Conservation (phyloP, 2,329 filamentous ascomycete genomes). For the Macrophomina phaseolina region DNA sequence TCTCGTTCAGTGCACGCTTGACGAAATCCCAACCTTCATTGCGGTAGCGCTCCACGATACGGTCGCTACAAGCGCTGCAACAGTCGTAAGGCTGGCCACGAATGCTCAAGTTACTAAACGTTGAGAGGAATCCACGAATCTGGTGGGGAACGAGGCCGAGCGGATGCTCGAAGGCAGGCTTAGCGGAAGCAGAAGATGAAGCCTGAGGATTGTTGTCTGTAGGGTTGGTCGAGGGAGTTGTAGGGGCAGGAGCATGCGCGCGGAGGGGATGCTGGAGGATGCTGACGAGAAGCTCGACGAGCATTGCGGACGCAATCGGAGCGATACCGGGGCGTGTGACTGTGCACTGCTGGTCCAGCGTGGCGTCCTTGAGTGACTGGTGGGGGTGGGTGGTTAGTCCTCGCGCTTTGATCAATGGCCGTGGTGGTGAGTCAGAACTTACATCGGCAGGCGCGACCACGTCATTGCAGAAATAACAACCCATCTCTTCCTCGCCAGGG, state of each 20-base stretch:
- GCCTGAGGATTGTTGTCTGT: slow-evolving; percentile 13
- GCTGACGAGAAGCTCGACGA: slow-evolving; percentile 89
- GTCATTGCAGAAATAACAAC: slow-evolving; percentile 99
- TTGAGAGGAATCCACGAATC: slow-evolving; percentile 76
- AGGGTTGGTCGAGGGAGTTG: slow-evolving; percentile 25
- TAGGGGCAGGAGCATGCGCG: slow-evolving; percentile 43
- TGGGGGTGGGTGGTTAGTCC: neutral
- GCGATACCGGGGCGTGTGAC: slow-evolving; percentile 93
- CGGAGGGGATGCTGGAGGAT: slow-evolving; percentile 72
- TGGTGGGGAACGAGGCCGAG: slow-evolving; percentile 77
- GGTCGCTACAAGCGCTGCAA: slow-evolving; percentile 79
- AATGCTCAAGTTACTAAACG: slow-evolving; percentile 75
- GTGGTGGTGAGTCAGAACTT: slow-evolving; percentile 49
- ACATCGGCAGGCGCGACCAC: slow-evolving; percentile 94
- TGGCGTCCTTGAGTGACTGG: slow-evolving; percentile 93
- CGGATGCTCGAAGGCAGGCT: slow-evolving; percentile 60
- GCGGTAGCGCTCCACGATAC: slow-evolving; percentile 71
- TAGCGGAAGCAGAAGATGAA: slow-evolving; percentile 29
- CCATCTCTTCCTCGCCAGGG: slow-evolving; percentile 69
- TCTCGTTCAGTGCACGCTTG: slow-evolving; percentile 73
- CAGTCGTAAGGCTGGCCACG: slow-evolving; percentile 77
- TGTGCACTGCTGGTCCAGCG: slow-evolving; percentile 96
- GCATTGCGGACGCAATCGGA: slow-evolving; percentile 85
- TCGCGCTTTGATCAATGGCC: slow-evolving; percentile 8
- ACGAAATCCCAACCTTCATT: slow-evolving; percentile 77